Evolutionary conservation across 2,329 filamentous ascomycete genomes (phyloP).

Genomic region (Nannizzia gypsea): DNA sequence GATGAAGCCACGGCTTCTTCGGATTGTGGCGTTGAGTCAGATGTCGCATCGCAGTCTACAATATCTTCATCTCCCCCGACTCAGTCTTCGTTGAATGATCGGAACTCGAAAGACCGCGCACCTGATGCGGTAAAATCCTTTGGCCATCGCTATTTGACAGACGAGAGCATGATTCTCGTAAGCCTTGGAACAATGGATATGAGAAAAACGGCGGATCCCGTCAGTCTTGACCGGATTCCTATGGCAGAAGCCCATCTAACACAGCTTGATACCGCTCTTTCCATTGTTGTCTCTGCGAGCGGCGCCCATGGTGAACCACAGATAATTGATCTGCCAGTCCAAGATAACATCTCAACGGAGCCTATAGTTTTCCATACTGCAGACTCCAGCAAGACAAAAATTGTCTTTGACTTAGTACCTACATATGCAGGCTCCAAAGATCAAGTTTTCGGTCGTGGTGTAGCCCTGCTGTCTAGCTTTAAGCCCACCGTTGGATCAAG

Average conservation of each 20-base stretch:
- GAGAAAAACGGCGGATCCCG: slow-evolving; percentile 65
- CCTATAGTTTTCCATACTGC: slow-evolving; percentile 78
- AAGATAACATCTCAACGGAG: slow-evolving; percentile 87
- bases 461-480: slow-evolving; percentile 76
- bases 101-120: slow-evolving; percentile 36
- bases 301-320: slow-evolving; percentile 78
- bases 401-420: slow-evolving; percentile 88
- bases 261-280: slow-evolving; percentile 86
- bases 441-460: slow-evolving; percentile 73
- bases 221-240: slow-evolving; percentile 79
- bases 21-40: slow-evolving; percentile 19
- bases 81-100: slow-evolving; percentile 32
- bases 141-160: slow-evolving; percentile 84
- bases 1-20: slow-evolving; percentile 40
- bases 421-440: slow-evolving; percentile 79
- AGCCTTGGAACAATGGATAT: slow-evolving; percentile 92
- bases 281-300: slow-evolving; percentile 75
- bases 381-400: slow-evolving; percentile 68
- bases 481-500: slow-evolving; percentile 72
- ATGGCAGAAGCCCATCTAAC: slow-evolving; percentile 80
- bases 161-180: slow-evolving; percentile 80
- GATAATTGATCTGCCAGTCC: slow-evolving; percentile 81
- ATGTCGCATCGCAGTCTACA: slow-evolving; percentile 24
- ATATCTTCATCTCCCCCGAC: slow-evolving; percentile 26
- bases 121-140: slow-evolving; percentile 85